These are phyloP conservation scores for Puccinia hordei DNA, from an alignment of 1,284 basidiomycete species.

Conservation along the genomic window DNA sequence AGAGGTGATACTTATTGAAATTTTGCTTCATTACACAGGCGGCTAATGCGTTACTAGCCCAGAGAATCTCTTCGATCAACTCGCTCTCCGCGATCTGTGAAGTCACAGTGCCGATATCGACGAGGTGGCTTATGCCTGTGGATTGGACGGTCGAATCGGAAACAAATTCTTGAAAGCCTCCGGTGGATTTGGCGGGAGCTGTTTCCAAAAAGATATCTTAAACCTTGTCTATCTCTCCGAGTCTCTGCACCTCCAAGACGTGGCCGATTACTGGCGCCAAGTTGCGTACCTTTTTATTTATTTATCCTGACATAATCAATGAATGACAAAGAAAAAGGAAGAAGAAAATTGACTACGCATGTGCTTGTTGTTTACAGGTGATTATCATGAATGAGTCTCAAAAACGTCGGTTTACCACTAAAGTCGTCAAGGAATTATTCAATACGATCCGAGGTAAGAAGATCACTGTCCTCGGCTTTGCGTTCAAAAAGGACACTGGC, in stretches of 20 bases:
- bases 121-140: slow-evolving; percentile 93
- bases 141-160: slow-evolving; percentile 88
- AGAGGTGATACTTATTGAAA: background rate
- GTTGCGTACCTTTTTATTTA: slow-evolving; percentile 54
- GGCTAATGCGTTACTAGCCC: slow-evolving; percentile 95
- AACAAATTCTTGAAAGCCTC: slow-evolving; percentile 93
- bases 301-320: background rate
- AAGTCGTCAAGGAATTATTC: slow-evolving; percentile 70
- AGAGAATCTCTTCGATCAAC: slow-evolving; percentile 95
- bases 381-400: slow-evolving; percentile 97
- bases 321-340: background rate
- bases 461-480: slow-evolving; percentile 90
- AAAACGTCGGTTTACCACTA: slow-evolving; percentile 64
- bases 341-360: background rate
- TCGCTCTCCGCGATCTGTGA: slow-evolving; percentile 98
- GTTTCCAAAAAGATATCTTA: slow-evolving; percentile 99
- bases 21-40: slow-evolving; percentile 62
- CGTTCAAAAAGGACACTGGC: slow-evolving; percentile 53
- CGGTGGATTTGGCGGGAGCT: slow-evolving; percentile 96
- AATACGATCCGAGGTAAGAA: slow-evolving; percentile 85
- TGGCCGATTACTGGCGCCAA: slow-evolving; percentile 89
- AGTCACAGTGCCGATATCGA: slow-evolving; percentile 98
- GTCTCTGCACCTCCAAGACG: slow-evolving; percentile 88
- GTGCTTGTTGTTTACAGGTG: slow-evolving; percentile 65
- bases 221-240: slow-evolving; percentile 97